phyloP scores from a whole-genome alignment of 768 basidiomycete genomes.

The Russula compacta region DNA sequence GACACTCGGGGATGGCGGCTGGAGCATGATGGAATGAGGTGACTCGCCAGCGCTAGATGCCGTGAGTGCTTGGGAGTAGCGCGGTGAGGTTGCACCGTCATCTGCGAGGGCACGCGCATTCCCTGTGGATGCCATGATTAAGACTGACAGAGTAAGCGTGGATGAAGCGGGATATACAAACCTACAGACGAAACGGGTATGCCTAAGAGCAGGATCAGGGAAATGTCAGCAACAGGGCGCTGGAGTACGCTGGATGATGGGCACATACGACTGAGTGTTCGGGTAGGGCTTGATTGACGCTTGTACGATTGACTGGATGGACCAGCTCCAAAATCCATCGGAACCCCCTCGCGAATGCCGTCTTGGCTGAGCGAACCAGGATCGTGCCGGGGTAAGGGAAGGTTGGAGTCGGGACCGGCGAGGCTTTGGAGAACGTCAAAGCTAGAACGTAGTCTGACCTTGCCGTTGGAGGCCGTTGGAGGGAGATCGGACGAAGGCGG shows the following conservation, averaged over 20 bases:
- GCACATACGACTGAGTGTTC: slow-evolving; percentile 70
- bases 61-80: slow-evolving; percentile 24
- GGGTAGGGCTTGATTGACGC: slow-evolving; percentile 61
- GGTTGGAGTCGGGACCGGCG: slow-evolving; percentile 66
- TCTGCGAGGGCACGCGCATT: slow-evolving; percentile 81
- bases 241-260: slow-evolving; percentile 18
- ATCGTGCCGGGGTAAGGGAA: slow-evolving; percentile 61
- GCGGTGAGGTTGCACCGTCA: slow-evolving; percentile 37
- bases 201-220: slow-evolving; percentile 33
- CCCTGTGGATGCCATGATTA: slow-evolving; percentile 35
- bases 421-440: slow-evolving; percentile 62
- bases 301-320: slow-evolving; percentile 36
- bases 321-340: slow-evolving; percentile 42
- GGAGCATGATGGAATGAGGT: slow-evolving; percentile 25
- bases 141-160: background rate
- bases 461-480: slow-evolving; percentile 23
- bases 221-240: slow-evolving; percentile 1
- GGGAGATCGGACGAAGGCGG: slow-evolving; percentile 24
- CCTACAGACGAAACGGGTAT: slow-evolving; percentile 32
- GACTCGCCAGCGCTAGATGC: slow-evolving; percentile 27
- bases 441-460: slow-evolving; percentile 55
- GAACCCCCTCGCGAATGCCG: slow-evolving; percentile 67
- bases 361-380: slow-evolving; percentile 34
- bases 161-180: slow-evolving; percentile 13
- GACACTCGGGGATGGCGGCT: slow-evolving; percentile 25